These are phyloP conservation scores for Pontederia paniculata DNA, from an alignment of 176 grass and related monocot genomes.

Conservation along the genomic window DNA sequence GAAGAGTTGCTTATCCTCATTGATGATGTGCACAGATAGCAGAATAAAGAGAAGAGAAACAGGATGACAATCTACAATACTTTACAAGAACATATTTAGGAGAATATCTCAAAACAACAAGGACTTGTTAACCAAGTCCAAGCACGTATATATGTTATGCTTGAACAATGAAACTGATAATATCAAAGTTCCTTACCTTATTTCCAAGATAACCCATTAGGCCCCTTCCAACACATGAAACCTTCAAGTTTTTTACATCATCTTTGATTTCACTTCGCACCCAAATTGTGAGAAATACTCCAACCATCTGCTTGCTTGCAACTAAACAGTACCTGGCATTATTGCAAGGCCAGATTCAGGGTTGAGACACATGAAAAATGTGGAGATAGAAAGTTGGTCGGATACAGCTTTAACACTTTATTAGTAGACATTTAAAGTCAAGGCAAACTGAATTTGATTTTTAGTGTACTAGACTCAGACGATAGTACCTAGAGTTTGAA, in stretches of 20 bases:
- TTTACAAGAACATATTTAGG: neutral
- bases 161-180: neutral
- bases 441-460: no score
- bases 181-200: constrained; percentile 32
- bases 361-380: constrained; percentile 10
- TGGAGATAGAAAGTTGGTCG: neutral
- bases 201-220: constrained; percentile 96
- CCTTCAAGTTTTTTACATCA: constrained; percentile 80
- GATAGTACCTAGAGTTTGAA: constrained; percentile 31
- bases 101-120: neutral
- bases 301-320: constrained; percentile 95
- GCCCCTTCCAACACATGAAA: constrained; percentile 90
- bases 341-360: constrained; percentile 9
- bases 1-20: neutral
- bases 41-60: neutral
- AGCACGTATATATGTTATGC: constrained; percentile 1
- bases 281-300: constrained; percentile 86
- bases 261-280: constrained; percentile 76
- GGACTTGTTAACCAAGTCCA: no score
- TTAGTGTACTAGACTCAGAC: neutral
- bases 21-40: neutral
- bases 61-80: neutral
- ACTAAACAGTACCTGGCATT: constrained; percentile 70
- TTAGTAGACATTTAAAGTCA: no score
- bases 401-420: no score